A percentile compares a stretch with the other conserved stretches of the same genome.
These are phyloP conservation scores for Spraguea lophii DNA, from an alignment of 371 early-diverging fungal species.

Conservation along the genomic window DNA sequence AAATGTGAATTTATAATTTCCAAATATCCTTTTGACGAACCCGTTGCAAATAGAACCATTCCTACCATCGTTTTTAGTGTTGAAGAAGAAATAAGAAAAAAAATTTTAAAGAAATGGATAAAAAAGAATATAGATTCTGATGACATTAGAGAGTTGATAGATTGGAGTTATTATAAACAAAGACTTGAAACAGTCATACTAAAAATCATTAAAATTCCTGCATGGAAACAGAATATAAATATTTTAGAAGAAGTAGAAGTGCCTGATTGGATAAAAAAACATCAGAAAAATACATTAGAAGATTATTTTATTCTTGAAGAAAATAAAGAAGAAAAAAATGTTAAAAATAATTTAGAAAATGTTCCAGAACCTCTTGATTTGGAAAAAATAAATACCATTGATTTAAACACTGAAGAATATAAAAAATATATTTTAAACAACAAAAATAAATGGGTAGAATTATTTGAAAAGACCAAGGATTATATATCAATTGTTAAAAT, in stretches of 20 bases:
- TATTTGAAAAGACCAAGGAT: too few relatives aligned
- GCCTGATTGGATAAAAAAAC: constrained; percentile 60
- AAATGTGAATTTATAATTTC: constrained; percentile 87
- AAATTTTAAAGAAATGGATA: constrained; percentile 77
- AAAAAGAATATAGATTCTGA: constrained; percentile 49
- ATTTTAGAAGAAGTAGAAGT: constrained; percentile 66
- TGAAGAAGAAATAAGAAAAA: constrained; percentile 55
- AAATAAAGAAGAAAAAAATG: neutral
- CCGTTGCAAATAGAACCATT: constrained; percentile 80
- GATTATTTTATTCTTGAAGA: neutral
- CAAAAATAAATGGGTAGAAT: neutral
- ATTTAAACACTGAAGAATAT: neutral
- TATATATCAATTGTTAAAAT: too few relatives aligned
- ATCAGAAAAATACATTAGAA: neutral
- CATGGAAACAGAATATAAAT: constrained; percentile 84
- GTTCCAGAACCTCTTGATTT: neutral
- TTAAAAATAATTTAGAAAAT: neutral
- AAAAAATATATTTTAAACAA: neutral
- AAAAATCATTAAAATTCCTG: constrained; percentile 91
- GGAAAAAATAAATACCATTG: neutral
- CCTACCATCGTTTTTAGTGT: constrained; percentile 82
- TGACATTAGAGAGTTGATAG: constrained; percentile 68
- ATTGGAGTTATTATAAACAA: constrained; percentile 93
- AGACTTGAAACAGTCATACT: constrained; percentile 79
- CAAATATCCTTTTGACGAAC: constrained; percentile 58